Conservation (phyloP, 768 basidiomycete genomes). For the Mycena amicta region DNA sequence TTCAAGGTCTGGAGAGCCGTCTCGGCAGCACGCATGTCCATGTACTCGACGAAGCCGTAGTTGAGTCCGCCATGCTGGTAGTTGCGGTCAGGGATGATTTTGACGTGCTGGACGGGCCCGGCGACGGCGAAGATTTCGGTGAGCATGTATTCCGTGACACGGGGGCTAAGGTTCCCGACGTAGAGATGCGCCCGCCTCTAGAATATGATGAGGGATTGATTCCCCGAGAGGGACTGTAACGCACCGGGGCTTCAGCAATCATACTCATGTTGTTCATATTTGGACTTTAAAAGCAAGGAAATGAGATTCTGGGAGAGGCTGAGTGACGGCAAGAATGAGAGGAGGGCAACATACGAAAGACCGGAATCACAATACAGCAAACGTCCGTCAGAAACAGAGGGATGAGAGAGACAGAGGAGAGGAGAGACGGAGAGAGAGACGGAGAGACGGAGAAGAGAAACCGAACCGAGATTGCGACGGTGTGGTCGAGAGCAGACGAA, state of each 20-base stretch:
- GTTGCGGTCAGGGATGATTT: slow-evolving; percentile 99
- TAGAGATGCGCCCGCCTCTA: slow-evolving; percentile 94
- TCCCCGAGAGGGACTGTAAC: no score
- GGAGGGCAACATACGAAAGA: slow-evolving; percentile 53
- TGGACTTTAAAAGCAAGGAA: slow-evolving; percentile 50
- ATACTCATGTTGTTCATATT: slow-evolving; percentile 79
- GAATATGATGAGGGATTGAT: slow-evolving; percentile 38
- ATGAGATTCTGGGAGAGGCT: slow-evolving; percentile 47
- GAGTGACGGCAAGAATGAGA: slow-evolving; percentile 22
- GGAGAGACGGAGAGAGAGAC: slow-evolving; percentile 33
- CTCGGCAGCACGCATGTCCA: slow-evolving; percentile 98
- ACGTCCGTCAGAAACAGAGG: slow-evolving; percentile 34
- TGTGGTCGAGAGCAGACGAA: slow-evolving; percentile 17
- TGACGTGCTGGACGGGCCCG: slow-evolving; percentile 97
- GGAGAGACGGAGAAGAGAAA: slow-evolving; percentile 42
- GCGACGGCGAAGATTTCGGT: slow-evolving; percentile 97
- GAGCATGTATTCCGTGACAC: slow-evolving; percentile 99
- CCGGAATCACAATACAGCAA: slow-evolving; percentile 52
- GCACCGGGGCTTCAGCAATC: slow-evolving; percentile 80
- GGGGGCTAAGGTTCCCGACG: slow-evolving; percentile 95
- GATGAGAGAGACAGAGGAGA: slow-evolving; percentile 39
- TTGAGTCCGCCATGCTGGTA: slow-evolving; percentile 99
- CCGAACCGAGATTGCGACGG: slow-evolving; percentile 38
- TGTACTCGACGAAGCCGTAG: slow-evolving; percentile 99
- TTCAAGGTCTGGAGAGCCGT: slow-evolving; percentile 98